These are phyloP conservation scores for Cytospora piceicola DNA, from an alignment of 2,329 filamentous ascomycete species.

Conservation along the genomic window DNA sequence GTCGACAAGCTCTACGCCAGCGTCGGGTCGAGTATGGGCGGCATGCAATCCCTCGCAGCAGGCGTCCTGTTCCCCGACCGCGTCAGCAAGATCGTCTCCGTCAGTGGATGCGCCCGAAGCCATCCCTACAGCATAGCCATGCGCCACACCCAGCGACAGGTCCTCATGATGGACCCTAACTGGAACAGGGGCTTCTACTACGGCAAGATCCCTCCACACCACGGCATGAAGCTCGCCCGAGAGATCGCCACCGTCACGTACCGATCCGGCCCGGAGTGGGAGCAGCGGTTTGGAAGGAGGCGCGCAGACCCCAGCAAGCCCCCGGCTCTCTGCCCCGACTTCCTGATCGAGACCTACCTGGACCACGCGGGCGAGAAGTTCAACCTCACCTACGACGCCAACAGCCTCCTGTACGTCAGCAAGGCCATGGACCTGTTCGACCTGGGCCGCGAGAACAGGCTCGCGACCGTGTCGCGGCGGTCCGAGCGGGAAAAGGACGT, in stretches of 20 bases:
- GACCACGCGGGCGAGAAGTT: constrained; percentile 99
- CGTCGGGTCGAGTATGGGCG: constrained; percentile 96
- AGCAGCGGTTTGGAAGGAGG: constrained; percentile 86
- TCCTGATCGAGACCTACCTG: constrained; percentile 96
- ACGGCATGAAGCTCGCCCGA: constrained; percentile 95
- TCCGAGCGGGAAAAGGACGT: constrained; percentile 63
- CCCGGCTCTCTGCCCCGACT: constrained; percentile 94
- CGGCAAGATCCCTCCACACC: constrained; percentile 82
- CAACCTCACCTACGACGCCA: constrained; percentile 93
- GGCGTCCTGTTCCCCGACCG: constrained; percentile 82
- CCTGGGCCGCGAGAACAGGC: constrained; percentile 73
- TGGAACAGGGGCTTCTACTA: constrained; percentile 98
- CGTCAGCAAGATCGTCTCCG: constrained; percentile 81
- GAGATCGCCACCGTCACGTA: constrained; percentile 99
- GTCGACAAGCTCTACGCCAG: constrained; percentile 84
- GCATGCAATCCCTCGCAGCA: constrained; percentile 93
- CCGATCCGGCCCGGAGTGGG: constrained; percentile 95
- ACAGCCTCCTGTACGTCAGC: constrained; percentile 92
- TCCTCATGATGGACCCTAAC: constrained; percentile 98
- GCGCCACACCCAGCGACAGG: constrained; percentile 96
- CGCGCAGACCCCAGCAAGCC: constrained; percentile 84
- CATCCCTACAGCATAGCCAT: constrained; percentile 99
- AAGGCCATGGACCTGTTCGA: constrained; percentile 99
- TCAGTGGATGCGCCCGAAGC: constrained; percentile 90
- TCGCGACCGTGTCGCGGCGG: constrained; percentile 64